Conservation (phyloP, 2,329 filamentous ascomycete genomes). For the Dactylellina sp. region DNA sequence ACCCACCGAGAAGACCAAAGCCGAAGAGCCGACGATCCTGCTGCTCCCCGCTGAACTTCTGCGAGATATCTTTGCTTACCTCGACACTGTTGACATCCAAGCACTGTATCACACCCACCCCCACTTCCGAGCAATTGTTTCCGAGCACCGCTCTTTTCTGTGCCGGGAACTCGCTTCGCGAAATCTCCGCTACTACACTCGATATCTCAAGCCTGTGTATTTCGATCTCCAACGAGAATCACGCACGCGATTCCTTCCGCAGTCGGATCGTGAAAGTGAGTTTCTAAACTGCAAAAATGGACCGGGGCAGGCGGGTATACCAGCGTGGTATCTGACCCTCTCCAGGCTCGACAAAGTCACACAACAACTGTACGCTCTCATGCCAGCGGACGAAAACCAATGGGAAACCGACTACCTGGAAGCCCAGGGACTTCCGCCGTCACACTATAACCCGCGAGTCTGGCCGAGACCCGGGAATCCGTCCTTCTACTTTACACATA, state of each 20-base stretch:
- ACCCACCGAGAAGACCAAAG: neutral
- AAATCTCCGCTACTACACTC: constrained; percentile 39
- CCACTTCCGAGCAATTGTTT: constrained; percentile 35
- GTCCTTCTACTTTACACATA: constrained; percentile 53
- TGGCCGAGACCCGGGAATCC: constrained; percentile 47
- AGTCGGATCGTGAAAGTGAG: neutral
- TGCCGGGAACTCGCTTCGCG: constrained; percentile 42
- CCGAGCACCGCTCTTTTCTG: constrained; percentile 44
- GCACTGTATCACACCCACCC: constrained; percentile 36
- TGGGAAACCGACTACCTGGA: constrained; percentile 45
- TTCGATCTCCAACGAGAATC: constrained; percentile 48
- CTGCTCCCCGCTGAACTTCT: constrained; percentile 48
- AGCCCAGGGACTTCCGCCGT: constrained; percentile 44
- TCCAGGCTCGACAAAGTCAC: constrained; percentile 40
- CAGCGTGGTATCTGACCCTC: constrained; percentile 40
- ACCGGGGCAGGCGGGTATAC: constrained; percentile 27
- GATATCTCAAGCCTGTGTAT: constrained; percentile 39
- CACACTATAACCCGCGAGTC: constrained; percentile 40
- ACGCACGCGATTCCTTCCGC: constrained; percentile 15
- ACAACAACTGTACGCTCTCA: constrained; percentile 34
- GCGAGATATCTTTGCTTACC: constrained; percentile 46
- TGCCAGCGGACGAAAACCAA: constrained; percentile 46
- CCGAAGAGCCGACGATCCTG: constrained; percentile 19
- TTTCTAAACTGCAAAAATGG: neutral
- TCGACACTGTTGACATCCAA: constrained; percentile 30